Evolutionary conservation across 2,329 filamentous ascomycete genomes (phyloP).

Genomic region (Graphilbum ipis-grandicollis): DNA sequence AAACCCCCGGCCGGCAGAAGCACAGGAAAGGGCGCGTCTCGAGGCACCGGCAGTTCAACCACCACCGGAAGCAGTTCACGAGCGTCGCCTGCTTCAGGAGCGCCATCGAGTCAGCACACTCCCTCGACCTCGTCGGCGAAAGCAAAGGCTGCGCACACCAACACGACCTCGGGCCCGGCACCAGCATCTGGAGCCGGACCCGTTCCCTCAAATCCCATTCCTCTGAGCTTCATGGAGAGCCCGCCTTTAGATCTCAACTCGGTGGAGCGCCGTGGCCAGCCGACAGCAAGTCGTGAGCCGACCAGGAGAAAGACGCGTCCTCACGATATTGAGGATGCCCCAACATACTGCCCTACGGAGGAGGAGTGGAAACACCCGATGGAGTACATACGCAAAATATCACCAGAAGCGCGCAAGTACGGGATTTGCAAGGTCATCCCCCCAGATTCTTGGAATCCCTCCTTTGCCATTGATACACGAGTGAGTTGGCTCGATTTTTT

Average conservation of each 20-base stretch:
- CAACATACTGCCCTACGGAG: constrained; percentile 74
- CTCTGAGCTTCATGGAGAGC: constrained; percentile 38
- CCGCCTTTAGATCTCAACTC: constrained; percentile 65
- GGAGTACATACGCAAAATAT: constrained; percentile 84
- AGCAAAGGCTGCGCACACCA: constrained; percentile 30
- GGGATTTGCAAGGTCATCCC: constrained; percentile 94
- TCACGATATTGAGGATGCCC: constrained; percentile 76
- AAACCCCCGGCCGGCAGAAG: constrained; percentile 6
- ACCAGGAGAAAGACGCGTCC: constrained; percentile 63
- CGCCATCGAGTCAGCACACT: constrained; percentile 13
- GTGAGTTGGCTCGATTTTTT: constrained; percentile 30
- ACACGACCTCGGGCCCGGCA: constrained; percentile 32
- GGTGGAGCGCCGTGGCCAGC: constrained; percentile 79
- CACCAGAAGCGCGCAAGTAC: constrained; percentile 68
- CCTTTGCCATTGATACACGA: constrained; percentile 94
- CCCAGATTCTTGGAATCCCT: constrained; percentile 81
- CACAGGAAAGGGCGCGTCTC: constrained; percentile 15
- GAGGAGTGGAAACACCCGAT: constrained; percentile 93
- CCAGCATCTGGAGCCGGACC: constrained; percentile 11
- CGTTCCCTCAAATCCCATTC: constrained; percentile 34
- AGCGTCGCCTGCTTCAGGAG: constrained; percentile 29
- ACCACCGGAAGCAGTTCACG: constrained; percentile 20
- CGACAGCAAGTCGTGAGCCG: constrained; percentile 57
- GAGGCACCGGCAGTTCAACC: constrained; percentile 18
- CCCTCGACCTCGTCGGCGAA: constrained; percentile 27